Percentiles rank a stretch among this genome's conserved stretches.
Evolutionary conservation across 2,329 filamentous ascomycete species (phyloP).

Genomic region (Monosporascus sp.): DNA sequence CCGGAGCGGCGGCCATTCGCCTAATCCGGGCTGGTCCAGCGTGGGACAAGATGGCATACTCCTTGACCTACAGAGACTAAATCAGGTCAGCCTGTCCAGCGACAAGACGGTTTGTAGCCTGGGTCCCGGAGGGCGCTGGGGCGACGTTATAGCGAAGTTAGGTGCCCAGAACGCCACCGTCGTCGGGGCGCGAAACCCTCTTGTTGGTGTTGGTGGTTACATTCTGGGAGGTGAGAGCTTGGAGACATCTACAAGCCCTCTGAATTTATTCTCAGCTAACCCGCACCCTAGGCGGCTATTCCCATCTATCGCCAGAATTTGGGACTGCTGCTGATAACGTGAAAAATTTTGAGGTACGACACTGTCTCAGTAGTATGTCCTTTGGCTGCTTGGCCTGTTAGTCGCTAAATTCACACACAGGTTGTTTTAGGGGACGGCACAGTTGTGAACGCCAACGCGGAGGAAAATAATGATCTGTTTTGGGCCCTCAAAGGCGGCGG

Average conservation of each 20-base stretch:
- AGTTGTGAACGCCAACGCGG: constrained; percentile 34
- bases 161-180: constrained; percentile 9
- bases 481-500: constrained; percentile 44
- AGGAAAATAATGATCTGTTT: constrained; percentile 37
- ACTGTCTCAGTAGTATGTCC: not conserved
- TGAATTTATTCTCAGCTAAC: not conserved
- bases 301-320: constrained; percentile 10
- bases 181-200: constrained; percentile 13
- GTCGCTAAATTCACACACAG: constrained; percentile 15
- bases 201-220: constrained; percentile 21
- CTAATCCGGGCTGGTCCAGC: constrained; percentile 14
- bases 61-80: constrained; percentile 17
- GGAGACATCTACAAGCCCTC: not conserved
- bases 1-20: constrained; percentile 14
- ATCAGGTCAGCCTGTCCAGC: constrained; percentile 10
- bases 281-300: constrained; percentile 16
- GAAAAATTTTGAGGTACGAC: constrained; percentile 27
- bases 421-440: constrained; percentile 40
- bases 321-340: constrained; percentile 42
- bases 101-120: constrained; percentile 22
- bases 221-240: constrained; percentile 22
- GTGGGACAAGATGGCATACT: constrained; percentile 11
- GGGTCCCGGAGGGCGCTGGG: constrained; percentile 23
- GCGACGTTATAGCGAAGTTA: constrained; percentile 9
- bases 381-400: too few relatives aligned